phyloP scores from a whole-genome alignment of 345 rosid genomes.

The Punica granatum region DNA sequence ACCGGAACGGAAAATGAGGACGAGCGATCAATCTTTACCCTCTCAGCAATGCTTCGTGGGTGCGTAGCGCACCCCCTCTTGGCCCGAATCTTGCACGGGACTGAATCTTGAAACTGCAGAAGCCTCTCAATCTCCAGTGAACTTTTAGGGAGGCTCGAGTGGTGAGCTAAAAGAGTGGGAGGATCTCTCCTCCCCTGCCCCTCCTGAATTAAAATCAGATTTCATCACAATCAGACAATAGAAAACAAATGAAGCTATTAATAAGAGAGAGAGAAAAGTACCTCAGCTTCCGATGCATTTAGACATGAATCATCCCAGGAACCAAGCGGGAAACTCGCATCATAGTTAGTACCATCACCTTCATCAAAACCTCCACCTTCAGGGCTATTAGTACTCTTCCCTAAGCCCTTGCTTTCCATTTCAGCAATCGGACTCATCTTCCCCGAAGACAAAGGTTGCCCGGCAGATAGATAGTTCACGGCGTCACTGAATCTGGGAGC shows the following conservation, averaged over 20 bases:
- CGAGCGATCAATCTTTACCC: slow-evolving; percentile 33
- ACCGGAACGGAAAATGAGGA: background rate
- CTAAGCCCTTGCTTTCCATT: slow-evolving; percentile 24
- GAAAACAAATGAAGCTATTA: background rate
- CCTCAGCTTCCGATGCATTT: slow-evolving; percentile 27
- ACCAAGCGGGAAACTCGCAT: slow-evolving; percentile 21
- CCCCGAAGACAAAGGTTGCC: slow-evolving; percentile 16
- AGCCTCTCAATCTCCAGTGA: slow-evolving; percentile 31
- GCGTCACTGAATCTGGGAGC: background rate
- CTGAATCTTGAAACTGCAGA: slow-evolving; percentile 57
- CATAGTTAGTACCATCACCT: slow-evolving; percentile 20
- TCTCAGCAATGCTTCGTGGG: slow-evolving; percentile 93
- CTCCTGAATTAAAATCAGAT: slow-evolving; percentile 25
- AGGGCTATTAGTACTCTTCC: background rate
- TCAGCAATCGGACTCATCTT: slow-evolving; percentile 35
- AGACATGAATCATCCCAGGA: slow-evolving; percentile 28
- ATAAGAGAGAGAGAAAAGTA: slow-evolving; percentile 7
- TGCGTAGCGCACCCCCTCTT: slow-evolving; percentile 91
- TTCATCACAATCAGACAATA: background rate
- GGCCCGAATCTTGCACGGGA: slow-evolving; percentile 77
- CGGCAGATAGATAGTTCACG: slow-evolving; percentile 3
- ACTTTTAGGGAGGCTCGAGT: slow-evolving; percentile 55
- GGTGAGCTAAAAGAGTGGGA: slow-evolving; percentile 47
- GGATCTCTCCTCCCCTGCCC: slow-evolving; percentile 22
- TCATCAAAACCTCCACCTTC: slow-evolving; percentile 9